Evolutionary conservation across 2,329 filamentous ascomycete species (phyloP).

Genomic region (Trichothecium roseum): DNA sequence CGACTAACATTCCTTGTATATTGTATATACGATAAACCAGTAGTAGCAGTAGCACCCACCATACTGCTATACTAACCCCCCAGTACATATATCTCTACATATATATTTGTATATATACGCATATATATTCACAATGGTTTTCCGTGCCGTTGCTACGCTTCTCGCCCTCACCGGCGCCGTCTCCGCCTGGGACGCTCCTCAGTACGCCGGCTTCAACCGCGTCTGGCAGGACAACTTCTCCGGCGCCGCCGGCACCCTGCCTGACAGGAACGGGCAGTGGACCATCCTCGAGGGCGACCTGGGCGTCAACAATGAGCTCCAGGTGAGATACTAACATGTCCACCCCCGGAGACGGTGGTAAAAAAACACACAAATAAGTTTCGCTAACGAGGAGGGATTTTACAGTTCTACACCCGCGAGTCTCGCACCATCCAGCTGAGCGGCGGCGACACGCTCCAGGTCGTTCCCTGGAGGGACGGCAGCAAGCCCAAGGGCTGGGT

Average conservation of each 20-base stretch:
- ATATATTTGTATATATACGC: no score
- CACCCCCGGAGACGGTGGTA: no score
- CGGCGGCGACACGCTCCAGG: constrained; percentile 34
- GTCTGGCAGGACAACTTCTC: constrained; percentile 28
- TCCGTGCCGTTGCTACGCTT: constrained; percentile 6
- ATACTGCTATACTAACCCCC: no score
- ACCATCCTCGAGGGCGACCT: constrained; percentile 21
- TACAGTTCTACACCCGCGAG: constrained; percentile 31
- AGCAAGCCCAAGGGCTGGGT: constrained; percentile 24
- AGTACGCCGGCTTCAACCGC: constrained; percentile 18
- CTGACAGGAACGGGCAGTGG: constrained; percentile 20
- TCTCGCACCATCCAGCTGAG: constrained; percentile 35
- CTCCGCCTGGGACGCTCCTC: constrained; percentile 19
- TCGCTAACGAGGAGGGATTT: no score
- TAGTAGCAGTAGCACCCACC: no score
- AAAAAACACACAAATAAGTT: no score
- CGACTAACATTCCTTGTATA: no score
- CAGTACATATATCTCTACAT: no score
- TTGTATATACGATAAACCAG: no score
- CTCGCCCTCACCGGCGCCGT: constrained; percentile 14
- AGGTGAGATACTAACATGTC: no score
- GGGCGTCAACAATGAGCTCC: constrained; percentile 34
- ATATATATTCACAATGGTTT: no score
- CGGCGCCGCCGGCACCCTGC: constrained; percentile 19
- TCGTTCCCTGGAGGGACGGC: constrained; percentile 29